Evolutionary conservation across 2,329 filamentous ascomycete genomes (phyloP).

Genomic region (Aspergillus sergii): DNA sequence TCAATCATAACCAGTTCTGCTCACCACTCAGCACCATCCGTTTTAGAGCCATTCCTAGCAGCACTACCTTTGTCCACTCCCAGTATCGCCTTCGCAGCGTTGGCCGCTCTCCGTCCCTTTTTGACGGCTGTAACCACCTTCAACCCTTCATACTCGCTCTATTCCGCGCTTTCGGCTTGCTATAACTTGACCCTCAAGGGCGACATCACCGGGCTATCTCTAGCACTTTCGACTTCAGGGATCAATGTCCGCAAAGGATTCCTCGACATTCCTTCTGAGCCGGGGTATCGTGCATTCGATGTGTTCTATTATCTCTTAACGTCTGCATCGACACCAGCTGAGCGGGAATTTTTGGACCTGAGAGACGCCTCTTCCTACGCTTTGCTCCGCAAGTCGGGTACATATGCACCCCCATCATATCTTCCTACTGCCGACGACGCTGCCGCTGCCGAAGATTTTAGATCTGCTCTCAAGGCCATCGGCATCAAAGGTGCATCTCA

Average conservation of each 20-base stretch:
- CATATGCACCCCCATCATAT: constrained; percentile 83
- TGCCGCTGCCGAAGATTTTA: constrained; percentile 90
- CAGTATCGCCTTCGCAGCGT: constrained; percentile 71
- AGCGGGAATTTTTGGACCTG: constrained; percentile 84
- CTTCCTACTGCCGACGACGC: constrained; percentile 90
- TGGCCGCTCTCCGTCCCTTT: constrained; percentile 84
- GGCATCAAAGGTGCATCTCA: constrained; percentile 87
- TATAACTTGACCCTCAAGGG: constrained; percentile 81
- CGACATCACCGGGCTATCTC: constrained; percentile 71
- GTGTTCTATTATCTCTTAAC: constrained; percentile 97
- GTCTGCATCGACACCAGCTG: constrained; percentile 83
- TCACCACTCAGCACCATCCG: constrained; percentile 82
- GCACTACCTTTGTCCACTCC: constrained; percentile 81
- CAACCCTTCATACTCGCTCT: constrained; percentile 81
- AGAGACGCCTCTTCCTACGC: constrained; percentile 75
- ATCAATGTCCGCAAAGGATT: constrained; percentile 83
- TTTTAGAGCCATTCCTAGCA: constrained; percentile 78
- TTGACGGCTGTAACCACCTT: constrained; percentile 82
- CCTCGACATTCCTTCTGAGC: constrained; percentile 74
- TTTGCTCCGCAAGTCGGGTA: constrained; percentile 79
- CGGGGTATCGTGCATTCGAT: constrained; percentile 90
- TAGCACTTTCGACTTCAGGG: constrained; percentile 82
- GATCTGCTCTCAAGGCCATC: constrained; percentile 81
- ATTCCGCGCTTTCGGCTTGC: constrained; percentile 78
- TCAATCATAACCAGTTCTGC: constrained; percentile 64